Percentiles rank a stretch among this genome's conserved stretches.
Conservation (phyloP, 2,329 filamentous ascomycete genomes). For the Epichloe festucae region DNA sequence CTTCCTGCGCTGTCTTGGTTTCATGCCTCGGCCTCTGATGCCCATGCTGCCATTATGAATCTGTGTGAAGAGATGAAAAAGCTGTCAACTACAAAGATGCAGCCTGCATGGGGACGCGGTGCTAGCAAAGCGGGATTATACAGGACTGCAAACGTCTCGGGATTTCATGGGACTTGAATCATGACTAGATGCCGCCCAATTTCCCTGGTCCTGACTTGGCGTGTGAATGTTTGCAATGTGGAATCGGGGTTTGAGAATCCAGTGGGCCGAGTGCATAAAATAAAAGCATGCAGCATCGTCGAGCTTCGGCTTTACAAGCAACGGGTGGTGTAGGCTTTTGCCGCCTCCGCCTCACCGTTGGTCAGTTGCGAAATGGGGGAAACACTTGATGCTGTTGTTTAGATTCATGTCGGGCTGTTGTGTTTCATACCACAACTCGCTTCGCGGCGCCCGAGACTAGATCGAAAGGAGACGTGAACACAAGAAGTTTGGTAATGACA, state of each 20-base stretch:
- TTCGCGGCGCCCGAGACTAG: background rate
- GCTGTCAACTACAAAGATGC: background rate
- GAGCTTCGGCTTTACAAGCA: too few relatives aligned
- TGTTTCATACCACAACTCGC: background rate
- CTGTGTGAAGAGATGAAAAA: background rate
- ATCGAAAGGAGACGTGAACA: background rate
- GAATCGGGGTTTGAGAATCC: background rate
- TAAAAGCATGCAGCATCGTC: too few relatives aligned
- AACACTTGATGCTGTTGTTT: too few relatives aligned
- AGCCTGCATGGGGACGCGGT: background rate
- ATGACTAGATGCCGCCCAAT: background rate
- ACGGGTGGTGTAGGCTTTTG: too few relatives aligned
- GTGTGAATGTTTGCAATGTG: background rate
- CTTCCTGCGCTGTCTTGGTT: background rate
- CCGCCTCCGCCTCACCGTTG: too few relatives aligned
- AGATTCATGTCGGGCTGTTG: background rate
- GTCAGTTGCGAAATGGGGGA: too few relatives aligned
- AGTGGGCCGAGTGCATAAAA: too few relatives aligned
- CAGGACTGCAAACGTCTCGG: background rate
- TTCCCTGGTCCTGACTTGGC: background rate
- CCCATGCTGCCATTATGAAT: background rate
- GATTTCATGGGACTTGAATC: background rate
- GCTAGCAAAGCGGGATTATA: background rate
- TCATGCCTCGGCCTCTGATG: background rate
- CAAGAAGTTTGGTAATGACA: background rate